Conservation (phyloP, 2,329 filamentous ascomycete species). For the Dryadomyces sulphureus region DNA sequence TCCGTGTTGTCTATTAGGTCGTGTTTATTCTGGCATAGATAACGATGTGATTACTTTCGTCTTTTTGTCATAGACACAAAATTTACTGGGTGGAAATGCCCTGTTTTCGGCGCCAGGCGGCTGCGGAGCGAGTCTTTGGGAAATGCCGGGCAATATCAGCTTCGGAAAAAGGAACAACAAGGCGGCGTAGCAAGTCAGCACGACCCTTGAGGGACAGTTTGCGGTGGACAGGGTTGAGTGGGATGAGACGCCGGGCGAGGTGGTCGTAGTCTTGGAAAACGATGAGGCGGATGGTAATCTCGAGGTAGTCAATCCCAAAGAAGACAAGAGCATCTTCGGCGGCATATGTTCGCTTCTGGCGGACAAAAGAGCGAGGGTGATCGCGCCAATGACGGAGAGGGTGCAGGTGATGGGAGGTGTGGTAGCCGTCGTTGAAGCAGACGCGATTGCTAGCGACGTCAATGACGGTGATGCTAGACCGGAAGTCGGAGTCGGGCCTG, state of each 20-base stretch:
- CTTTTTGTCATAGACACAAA: neutral
- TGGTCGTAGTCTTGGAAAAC: conserved; percentile 59
- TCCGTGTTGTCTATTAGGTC: no score
- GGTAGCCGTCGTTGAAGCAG: conserved; percentile 74
- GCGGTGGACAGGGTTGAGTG: conserved; percentile 53
- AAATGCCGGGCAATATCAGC: conserved; percentile 49
- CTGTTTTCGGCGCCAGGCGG: conserved; percentile 9
- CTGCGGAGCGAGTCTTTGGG: conserved; percentile 11
- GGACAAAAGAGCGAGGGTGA: conserved; percentile 58
- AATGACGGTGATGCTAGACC: conserved; percentile 65
- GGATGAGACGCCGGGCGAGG: conserved; percentile 56
- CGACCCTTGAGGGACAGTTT: conserved; percentile 48
- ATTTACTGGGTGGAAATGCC: conserved; percentile 5
- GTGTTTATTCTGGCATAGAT: neutral
- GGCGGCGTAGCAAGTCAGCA: conserved; percentile 44
- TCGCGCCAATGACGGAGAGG: conserved; percentile 69
- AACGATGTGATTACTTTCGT: no score
- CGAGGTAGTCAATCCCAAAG: conserved; percentile 67
- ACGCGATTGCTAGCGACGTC: conserved; percentile 68
- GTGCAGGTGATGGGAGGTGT: conserved; percentile 69
- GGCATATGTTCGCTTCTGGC: conserved; percentile 52
- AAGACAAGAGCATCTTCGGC: conserved; percentile 59
- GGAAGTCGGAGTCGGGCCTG: conserved; percentile 63
- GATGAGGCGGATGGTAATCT: conserved; percentile 55
- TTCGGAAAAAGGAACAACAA: conserved; percentile 52